Evolutionary conservation across 768 basidiomycete genomes (phyloP), one percentile per base, ranked within the genome.

Genomic region (Naematelia encephala): DNA sequence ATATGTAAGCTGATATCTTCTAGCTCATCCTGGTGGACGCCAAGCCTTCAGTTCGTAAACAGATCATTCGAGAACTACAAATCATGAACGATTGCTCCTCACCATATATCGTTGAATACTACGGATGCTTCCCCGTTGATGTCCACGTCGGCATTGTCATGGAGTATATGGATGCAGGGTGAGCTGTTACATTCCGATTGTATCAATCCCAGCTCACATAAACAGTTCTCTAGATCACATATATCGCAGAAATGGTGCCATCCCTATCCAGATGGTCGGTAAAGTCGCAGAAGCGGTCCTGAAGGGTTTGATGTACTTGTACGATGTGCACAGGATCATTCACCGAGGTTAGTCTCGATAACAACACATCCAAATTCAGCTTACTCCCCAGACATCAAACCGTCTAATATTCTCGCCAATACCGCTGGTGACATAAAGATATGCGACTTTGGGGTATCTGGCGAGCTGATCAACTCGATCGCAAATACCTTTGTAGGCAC

Each of bases 141-240:
- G 94, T 94, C 12, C 97, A 98, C 72, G 94, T 99, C 73, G 96
- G 96, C 78, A 94, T 97, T 53, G 98, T 92, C 79, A 97, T 99
- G 87, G 96, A 99, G 76, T 89, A 79, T 77, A 77, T 77, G 76
- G 76, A 78, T 59, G 68, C 75, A 26, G 74, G 73, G 77, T 78
- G 48, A 59, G 77, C 60, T 52, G 2, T 25, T 22, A 5, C 34
- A 10, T 12, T 22, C 13, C 11, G 4, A 3, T 22, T 14, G 50
- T 12, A 21, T 46, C n/a, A 56, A 1, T 30, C n/a, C 30, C 49
- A 26, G 42, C 59, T 63, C 50, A 59, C 30, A 4, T 8, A 12
- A 23, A 10, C n/a, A 75, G 90, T 46, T 91, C 89, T 8, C 82
- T 96, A 8, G 96, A 99, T 76, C 86, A 87, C 28, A 92, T 99